Percentiles rank a stretch among this genome's conserved stretches.
phyloP scores from a whole-genome alignment of 192 early-diverging fungal species.

The Coemansia sp. region DNA sequence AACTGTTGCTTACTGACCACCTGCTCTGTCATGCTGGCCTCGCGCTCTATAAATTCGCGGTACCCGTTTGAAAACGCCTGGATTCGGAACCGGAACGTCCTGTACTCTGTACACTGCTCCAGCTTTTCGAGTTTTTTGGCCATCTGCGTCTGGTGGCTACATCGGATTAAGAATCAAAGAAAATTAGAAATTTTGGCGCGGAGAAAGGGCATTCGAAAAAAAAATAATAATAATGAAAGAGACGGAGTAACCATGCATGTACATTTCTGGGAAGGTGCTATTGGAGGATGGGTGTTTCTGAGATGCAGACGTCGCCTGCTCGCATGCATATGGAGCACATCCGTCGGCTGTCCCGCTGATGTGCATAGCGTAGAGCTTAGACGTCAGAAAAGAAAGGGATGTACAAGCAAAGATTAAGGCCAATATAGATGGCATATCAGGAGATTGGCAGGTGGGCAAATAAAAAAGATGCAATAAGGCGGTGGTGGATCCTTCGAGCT shows the following conservation, averaged over 20 bases:
- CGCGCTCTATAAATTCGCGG: constrained; percentile 64
- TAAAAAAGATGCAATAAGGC: background rate
- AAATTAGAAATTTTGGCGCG: background rate
- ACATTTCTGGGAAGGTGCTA: constrained; percentile 4
- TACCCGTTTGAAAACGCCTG: constrained; percentile 79
- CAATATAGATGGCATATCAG: constrained; percentile 3
- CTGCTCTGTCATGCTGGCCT: constrained; percentile 65
- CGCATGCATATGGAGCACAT: constrained; percentile 1
- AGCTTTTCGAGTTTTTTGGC: constrained; percentile 77
- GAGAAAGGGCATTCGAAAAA: background rate
- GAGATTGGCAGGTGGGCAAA: background rate
- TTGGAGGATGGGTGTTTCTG: constrained; percentile 8
- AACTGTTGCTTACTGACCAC: constrained; percentile 66
- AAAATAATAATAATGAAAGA: background rate
- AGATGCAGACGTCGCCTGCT: background rate
- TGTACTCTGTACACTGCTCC: constrained; percentile 70
- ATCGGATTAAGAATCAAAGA: background rate
- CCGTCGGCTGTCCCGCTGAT: background rate
- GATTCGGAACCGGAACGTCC: constrained; percentile 86
- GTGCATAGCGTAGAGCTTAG: background rate
- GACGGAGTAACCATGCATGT: constrained; percentile 9
- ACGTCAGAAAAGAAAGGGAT: background rate
- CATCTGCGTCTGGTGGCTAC: constrained; percentile 75
- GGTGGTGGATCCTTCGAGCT: background rate
- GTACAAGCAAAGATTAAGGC: background rate